These are phyloP conservation scores for Lathyrus tuberosus DNA, from an alignment of 306 rosid species.

Conservation along the genomic window DNA sequence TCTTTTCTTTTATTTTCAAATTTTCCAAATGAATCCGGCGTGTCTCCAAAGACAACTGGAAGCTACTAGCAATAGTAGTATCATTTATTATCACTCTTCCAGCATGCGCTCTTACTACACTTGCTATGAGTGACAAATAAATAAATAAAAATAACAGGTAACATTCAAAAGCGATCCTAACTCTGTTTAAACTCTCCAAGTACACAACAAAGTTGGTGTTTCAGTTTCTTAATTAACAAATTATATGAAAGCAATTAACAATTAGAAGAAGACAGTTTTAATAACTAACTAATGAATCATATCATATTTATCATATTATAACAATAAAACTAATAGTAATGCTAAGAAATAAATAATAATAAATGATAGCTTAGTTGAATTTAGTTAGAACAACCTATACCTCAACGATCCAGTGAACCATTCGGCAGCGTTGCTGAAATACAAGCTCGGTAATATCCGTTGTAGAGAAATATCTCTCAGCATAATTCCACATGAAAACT, in stretches of 20 bases:
- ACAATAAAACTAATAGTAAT: not conserved
- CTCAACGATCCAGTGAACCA: slow-evolving; percentile 86
- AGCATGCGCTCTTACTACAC: not conserved
- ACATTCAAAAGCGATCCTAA: not conserved
- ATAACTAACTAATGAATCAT: not conserved
- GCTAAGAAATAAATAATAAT: not conserved
- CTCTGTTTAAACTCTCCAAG: slow-evolving; percentile 13
- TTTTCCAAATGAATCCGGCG: slow-evolving; percentile 19
- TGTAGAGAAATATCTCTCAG: slow-evolving; percentile 51
- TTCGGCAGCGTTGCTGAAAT: slow-evolving; percentile 65
- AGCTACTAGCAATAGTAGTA: not conserved
- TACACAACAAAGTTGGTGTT: slow-evolving; percentile 16
- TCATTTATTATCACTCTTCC: not conserved
- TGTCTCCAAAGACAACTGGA: slow-evolving; percentile 44
- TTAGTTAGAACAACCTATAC: slow-evolving; percentile 56
- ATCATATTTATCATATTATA: not conserved
- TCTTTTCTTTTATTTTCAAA: not conserved
- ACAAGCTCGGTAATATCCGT: slow-evolving; percentile 61
- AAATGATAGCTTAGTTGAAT: not conserved
- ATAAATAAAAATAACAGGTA: not conserved
- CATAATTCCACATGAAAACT: slow-evolving; percentile 54
- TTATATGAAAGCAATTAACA: not conserved
- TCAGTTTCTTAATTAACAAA: slow-evolving; percentile 4
- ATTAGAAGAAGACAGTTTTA: not conserved
- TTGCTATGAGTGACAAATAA: slow-evolving; percentile 13